Evolutionary conservation across 805 yeast genomes (phyloP).

Genomic region (Lachancea dasiensis): DNA sequence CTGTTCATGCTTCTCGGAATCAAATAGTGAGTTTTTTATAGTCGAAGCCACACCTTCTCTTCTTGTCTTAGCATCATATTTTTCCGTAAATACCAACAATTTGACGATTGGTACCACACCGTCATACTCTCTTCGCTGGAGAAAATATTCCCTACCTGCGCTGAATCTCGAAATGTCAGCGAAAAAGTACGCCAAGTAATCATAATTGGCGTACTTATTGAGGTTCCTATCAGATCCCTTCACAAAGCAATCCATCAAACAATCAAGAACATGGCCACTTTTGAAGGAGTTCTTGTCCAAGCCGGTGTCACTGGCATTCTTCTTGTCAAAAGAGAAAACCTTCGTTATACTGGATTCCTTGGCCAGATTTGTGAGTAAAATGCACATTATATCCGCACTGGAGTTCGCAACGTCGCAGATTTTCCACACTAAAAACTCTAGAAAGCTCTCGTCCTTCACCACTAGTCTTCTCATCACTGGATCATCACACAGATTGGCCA

Average conservation of each 20-base stretch:
- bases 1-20: slow-evolving; percentile 56
- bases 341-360: slow-evolving; percentile 60
- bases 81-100: slow-evolving; percentile 74
- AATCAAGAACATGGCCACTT: slow-evolving; percentile 59
- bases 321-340: slow-evolving; percentile 38
- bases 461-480: slow-evolving; percentile 54
- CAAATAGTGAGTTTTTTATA: slow-evolving; percentile 83
- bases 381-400: slow-evolving; percentile 76
- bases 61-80: slow-evolving; percentile 68
- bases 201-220: slow-evolving; percentile 68
- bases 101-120: slow-evolving; percentile 74
- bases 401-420: slow-evolving; percentile 51
- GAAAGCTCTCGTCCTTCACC: slow-evolving; percentile 56
- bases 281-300: slow-evolving; percentile 47
- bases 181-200: slow-evolving; percentile 80
- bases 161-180: slow-evolving; percentile 80
- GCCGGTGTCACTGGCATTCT: slow-evolving; percentile 27
- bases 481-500: slow-evolving; percentile 80
- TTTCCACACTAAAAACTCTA: slow-evolving; percentile 42
- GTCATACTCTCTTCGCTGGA: slow-evolving; percentile 67
- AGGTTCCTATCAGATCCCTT: slow-evolving; percentile 70
- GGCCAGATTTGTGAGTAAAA: slow-evolving; percentile 79
- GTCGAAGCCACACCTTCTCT: slow-evolving; percentile 92
- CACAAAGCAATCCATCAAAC: slow-evolving; percentile 83
- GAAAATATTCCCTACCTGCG: slow-evolving; percentile 71